Evolutionary conservation across 2,329 filamentous ascomycete species (phyloP), one percentile per base, ranked within the genome.

Genomic region (Neopestalotiopsis sp.): DNA sequence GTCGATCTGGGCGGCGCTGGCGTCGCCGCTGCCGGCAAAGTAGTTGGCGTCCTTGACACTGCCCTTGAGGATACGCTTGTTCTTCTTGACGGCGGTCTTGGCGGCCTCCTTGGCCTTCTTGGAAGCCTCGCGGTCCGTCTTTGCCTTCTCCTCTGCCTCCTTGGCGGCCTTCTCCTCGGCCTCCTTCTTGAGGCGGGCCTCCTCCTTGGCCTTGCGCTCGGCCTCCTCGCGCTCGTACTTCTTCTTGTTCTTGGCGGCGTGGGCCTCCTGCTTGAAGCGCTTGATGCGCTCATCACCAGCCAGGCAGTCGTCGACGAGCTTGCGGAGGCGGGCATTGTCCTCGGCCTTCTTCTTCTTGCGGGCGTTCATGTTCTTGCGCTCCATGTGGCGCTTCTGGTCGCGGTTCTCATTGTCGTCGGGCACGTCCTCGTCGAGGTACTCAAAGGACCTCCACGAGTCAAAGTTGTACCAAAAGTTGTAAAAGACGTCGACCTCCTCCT

Each of bases 401-500:
- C 96, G 95, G 86, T 95, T 97, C 86, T 98, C 96, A 82, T 96
- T 97, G 86, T 99, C 96, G 78, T 99, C 96, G 56, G 96, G 96
- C 38, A 99, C 95, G 79, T 99, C 96, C 86, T 99, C 96, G 79
- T 99, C 96, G 69, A 97, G 92, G 83, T 99, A 99, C 85, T 99
- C 96, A 78, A 99, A 99, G 2, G 93, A 91, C 71, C 96, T 89
- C 96, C 96, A 99, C 82, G 92, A 96, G 88, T 99, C 96, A 77
- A 99, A 97, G 88, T 95, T 97, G 88, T 98, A 99, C 92, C 93
- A 99, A 87, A 98, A 99, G 88, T 99, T 97, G 89, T 99, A 99
- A 83, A 99, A 99, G 67, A 87, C 86, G 79, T 98, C 95, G 61
- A 99, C 96, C 9, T 97, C 91, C 78, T 97, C 93, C 83, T 95